Evolutionary conservation across 2,329 filamentous ascomycete genomes (phyloP), one percentile per base, ranked within the genome.

Genomic region (Sporothrix globosa): DNA sequence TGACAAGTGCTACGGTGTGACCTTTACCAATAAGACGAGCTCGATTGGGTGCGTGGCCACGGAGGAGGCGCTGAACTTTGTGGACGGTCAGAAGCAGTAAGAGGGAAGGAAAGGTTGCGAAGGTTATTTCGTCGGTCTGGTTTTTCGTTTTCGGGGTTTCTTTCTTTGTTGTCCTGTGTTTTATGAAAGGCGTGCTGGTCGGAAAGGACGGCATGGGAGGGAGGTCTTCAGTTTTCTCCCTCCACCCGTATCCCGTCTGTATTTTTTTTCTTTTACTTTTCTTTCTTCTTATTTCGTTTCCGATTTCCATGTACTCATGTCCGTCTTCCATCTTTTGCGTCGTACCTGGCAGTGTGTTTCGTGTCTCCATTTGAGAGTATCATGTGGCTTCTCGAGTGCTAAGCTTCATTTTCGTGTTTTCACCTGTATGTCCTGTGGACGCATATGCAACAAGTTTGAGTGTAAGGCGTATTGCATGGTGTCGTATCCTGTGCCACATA

Each of bases 1-100:
- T 3, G 94, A 98, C 83, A 97, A 97, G 83, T 97, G 95, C 81
- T 99, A 99, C 80, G 96, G 96, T 72, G 96, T 99, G 67, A 93
- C 92, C 67, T 98, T 95, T 81, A 88, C 89, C 74, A 95, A 94
- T 80, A 98, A 98, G 86, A 96, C 94, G 74, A 97, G 92, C 82
- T 92, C 89, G 52, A 97, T 99, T 77, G 92, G 96, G 81, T 95
- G 95, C 68, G 94, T 97, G 66, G 90, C 88, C 73, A 88, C 90
- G 69, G 92, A 97, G 74, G 92, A 96, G 76, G 96, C 96, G 39
- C 83, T 99, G 75, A 90, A 92, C 77, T 99, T 99, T 79, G 94
- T 99, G 14, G 95, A 98, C 79, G 95, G 93, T 24, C 93, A 97
- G 77, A 81, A 82, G 71, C 79, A 72, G 72, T 74, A 70, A 21